Base-by-base conservation (phyloP, 805 yeast genomes). In the Wickerhamomyces sydowiorum region DNA sequence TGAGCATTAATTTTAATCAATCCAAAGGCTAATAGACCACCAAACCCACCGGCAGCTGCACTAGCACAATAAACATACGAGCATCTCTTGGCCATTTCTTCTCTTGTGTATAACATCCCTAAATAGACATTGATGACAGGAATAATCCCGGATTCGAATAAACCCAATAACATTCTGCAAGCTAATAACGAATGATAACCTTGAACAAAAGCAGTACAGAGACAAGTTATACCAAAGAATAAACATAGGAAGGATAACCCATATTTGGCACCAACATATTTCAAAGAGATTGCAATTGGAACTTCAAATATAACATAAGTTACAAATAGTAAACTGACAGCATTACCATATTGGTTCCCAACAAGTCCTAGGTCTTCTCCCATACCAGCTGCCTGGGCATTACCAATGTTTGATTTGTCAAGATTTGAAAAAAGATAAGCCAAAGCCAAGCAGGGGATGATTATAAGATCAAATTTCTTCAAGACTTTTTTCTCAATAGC, bases 381-480 rank as follows among this genome's bases (percentile, higher is more conserved):
- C 46, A 77, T 48, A 4, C 83, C 82, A 13, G 78, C 81, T 3
- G 73, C 65, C 33, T 67, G 67, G 9, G 82, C 82, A 52, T 78
- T 78, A 49, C 82, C 82, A 41, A 78, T 74, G 52, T 76, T 77
- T 13, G 80, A 72, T 45, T 75, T 67, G 56, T 78, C 83, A 42
- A 78, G 58, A 37, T 67, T 65, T 3, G 78, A 69, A 36, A 71
- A 59, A 42, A 75, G 66, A 52, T 73, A 75, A 34, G 70, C 56
- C 18, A 66, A 43, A 8, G 69, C 57, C 42, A 73, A 56, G 41
- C 73, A 54, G 1, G 78, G 77, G 37, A 73, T 57, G 13, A 73
- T 50, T 37, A 61, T 62, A 37, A 54, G 50, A 49, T 74, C 79
- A 55, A 73, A 60, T 49, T 71, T 72, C 32, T 52, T 56, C 12